Evolutionary conservation across 495 filamentous ascomycete genomes (phyloP).

Genomic region (Aspergillus panamensis): DNA sequence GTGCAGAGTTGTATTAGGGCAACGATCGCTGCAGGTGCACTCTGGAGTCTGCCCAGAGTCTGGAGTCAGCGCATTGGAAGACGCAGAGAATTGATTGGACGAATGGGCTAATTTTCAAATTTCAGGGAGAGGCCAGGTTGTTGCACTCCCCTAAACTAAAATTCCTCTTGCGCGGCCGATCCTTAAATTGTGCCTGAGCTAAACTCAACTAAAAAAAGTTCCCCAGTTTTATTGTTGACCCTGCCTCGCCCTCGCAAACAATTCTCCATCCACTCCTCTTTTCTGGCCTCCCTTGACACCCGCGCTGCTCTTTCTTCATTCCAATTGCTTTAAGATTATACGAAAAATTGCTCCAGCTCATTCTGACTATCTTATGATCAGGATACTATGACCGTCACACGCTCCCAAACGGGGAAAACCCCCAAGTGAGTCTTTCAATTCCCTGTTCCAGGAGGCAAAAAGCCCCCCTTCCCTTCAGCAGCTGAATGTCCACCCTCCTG

Average conservation of each 20-base stretch:
- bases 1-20: not conserved
- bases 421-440: slow-evolving; percentile 40
- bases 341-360: not conserved
- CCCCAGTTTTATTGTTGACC: slow-evolving; percentile 13
- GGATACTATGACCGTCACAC: slow-evolving; percentile 43
- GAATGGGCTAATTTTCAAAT: not conserved
- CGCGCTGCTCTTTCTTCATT: slow-evolving; percentile 12
- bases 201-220: slow-evolving; percentile 8
- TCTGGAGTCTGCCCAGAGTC: too few relatives aligned
- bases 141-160: slow-evolving; percentile 4
- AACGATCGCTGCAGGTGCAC: not conserved
- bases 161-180: slow-evolving; percentile 5
- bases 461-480: slow-evolving; percentile 11
- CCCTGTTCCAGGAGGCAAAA: slow-evolving; percentile 21
- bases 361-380: slow-evolving; percentile 22
- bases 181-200: not conserved
- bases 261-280: slow-evolving; percentile 12
- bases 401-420: slow-evolving; percentile 50
- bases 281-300: slow-evolving; percentile 18
- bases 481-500: slow-evolving; percentile 1
- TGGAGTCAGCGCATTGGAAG: not conserved
- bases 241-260: slow-evolving; percentile 12
- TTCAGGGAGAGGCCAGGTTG: not conserved
- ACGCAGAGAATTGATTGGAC: not conserved
- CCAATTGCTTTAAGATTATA: not conserved